A percentile compares a stretch with the other conserved stretches of the same genome.
phyloP scores from a whole-genome alignment of 2,329 filamentous ascomycete species.

The Cercospora nicotianae region DNA sequence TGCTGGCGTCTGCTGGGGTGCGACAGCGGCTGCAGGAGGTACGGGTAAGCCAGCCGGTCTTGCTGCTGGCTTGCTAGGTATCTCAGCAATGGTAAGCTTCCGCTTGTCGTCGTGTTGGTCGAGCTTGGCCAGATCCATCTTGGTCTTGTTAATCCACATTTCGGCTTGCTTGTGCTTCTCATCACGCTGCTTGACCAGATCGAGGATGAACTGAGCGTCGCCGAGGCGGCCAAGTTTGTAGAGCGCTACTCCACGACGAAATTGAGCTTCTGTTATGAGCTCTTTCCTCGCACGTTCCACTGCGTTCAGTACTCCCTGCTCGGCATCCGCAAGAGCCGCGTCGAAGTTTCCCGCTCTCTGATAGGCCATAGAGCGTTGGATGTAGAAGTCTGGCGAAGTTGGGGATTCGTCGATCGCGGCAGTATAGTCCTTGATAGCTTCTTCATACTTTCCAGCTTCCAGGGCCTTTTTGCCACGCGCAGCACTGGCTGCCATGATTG shows the following conservation, averaged over 20 bases:
- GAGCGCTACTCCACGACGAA: conserved; percentile 73
- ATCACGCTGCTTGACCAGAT: conserved; percentile 55
- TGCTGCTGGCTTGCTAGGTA: conserved; percentile 47
- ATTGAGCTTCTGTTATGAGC: conserved; percentile 76
- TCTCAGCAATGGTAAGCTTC: conserved; percentile 51
- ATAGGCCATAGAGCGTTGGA: conserved; percentile 78
- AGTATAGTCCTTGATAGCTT: conserved; percentile 68
- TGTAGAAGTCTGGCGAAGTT: conserved; percentile 72
- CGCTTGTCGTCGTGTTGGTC: conserved; percentile 52
- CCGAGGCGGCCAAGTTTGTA: conserved; percentile 70
- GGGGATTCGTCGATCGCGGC: conserved; percentile 63
- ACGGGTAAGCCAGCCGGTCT: background rate
- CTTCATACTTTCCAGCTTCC: conserved; percentile 61
- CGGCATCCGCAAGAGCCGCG: conserved; percentile 49
- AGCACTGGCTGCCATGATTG: conserved; percentile 53
- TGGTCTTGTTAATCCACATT: conserved; percentile 61
- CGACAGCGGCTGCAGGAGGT: background rate
- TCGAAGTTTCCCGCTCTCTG: conserved; percentile 57
- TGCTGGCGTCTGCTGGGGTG: conserved; percentile 45
- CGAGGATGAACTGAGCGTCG: conserved; percentile 71
- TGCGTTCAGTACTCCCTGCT: conserved; percentile 60
- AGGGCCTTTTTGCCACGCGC: conserved; percentile 62
- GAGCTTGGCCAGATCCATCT: conserved; percentile 52
- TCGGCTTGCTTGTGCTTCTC: conserved; percentile 54
- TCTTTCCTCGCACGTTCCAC: conserved; percentile 73